phyloP scores from a whole-genome alignment of 352 stramenopile species.

The Globisporangium abappressorium region DNA sequence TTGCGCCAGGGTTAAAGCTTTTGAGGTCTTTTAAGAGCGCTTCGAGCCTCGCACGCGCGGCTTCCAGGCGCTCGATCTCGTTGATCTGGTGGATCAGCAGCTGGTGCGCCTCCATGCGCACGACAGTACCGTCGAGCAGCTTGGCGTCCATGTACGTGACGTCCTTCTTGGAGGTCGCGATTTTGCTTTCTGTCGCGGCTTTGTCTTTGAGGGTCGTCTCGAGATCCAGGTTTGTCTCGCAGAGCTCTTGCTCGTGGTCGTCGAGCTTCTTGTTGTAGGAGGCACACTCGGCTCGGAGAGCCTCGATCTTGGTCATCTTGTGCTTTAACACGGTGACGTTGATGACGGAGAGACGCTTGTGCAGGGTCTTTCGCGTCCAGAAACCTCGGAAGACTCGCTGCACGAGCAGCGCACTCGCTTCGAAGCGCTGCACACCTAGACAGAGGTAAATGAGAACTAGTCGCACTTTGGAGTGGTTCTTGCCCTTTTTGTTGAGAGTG shows the following conservation, averaged over 20 bases:
- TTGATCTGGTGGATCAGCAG: conserved; percentile 29
- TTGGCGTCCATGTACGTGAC: conserved; percentile 22
- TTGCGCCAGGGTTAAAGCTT: conserved; percentile 19
- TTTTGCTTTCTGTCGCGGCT: conserved; percentile 16
- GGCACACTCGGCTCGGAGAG: conserved; percentile 17
- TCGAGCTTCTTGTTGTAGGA: conserved; percentile 26
- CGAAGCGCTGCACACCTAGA: conserved; percentile 25
- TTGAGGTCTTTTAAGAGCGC: conserved; percentile 19
- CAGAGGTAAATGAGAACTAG: too few species aligned
- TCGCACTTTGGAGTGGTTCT: too few species aligned
- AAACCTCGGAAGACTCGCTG: conserved; percentile 48
- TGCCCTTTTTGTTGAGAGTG: too few species aligned
- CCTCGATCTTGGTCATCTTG: conserved; percentile 24
- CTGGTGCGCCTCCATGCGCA: conserved; percentile 33
- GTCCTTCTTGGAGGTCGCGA: not conserved
- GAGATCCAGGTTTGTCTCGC: conserved; percentile 21
- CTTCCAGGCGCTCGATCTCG: conserved; percentile 29
- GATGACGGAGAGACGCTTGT: conserved; percentile 11
- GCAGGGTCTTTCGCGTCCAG: conserved; percentile 28
- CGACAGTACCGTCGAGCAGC: conserved; percentile 25
- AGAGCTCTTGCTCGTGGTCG: conserved; percentile 15
- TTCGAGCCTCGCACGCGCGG: conserved; percentile 10
- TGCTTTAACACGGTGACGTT: conserved; percentile 13
- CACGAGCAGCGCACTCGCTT: conserved; percentile 32
- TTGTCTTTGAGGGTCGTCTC: conserved; percentile 17